Percentiles rank a stretch among this genome's conserved stretches.
Evolutionary conservation across 306 rosid genomes (phyloP).

Genomic region (Corylus heterophylla): DNA sequence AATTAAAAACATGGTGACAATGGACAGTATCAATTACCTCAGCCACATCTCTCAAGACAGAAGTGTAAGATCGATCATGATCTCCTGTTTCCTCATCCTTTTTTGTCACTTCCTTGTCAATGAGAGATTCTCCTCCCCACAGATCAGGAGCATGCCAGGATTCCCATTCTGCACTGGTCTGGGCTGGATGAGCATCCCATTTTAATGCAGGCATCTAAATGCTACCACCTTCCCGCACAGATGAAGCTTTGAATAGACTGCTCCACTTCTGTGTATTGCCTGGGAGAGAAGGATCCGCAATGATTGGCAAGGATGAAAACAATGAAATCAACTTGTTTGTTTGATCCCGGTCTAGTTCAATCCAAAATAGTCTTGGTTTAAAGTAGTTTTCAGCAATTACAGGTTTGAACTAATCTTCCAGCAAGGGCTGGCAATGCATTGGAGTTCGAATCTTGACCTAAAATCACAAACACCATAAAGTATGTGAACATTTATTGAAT

Average conservation of each 20-base stretch:
- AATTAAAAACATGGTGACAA: background rate
- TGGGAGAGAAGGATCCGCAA: background rate
- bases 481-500: background rate
- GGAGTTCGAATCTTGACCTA: slow-evolving; percentile 39
- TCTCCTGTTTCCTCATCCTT: slow-evolving; percentile 2
- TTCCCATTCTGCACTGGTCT: slow-evolving; percentile 2
- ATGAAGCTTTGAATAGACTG: background rate
- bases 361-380: slow-evolving; percentile 33
- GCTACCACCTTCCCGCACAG: background rate
- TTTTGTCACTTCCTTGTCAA: slow-evolving; percentile 5
- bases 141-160: slow-evolving; percentile 17
- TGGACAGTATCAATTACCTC: slow-evolving; percentile 29
- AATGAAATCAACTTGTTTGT: slow-evolving; percentile 39
- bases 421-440: slow-evolving; percentile 41
- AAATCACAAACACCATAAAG: background rate
- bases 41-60: slow-evolving; percentile 3
- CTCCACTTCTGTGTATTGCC: background rate
- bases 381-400: slow-evolving; percentile 43
- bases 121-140: slow-evolving; percentile 3
- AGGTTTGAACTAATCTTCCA: slow-evolving; percentile 42
- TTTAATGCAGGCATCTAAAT: background rate
- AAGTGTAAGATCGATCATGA: background rate
- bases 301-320: slow-evolving; percentile 31
- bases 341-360: slow-evolving; percentile 50
- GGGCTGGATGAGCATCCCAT: background rate